Conservation (phyloP, 257 asterid genomes). For the Solanum megistacrolobum region DNA sequence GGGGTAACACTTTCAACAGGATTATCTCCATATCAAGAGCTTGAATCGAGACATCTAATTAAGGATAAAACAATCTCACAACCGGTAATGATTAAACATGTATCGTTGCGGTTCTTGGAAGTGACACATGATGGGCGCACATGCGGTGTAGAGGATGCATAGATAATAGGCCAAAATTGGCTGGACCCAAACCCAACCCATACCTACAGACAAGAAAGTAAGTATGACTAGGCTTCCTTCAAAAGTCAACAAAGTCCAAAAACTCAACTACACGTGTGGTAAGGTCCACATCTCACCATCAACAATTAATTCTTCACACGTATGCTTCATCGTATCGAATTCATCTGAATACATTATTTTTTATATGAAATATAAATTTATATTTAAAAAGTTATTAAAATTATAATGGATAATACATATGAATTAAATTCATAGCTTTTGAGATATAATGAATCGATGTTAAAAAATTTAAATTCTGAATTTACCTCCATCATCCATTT, state of each 20-base stretch:
- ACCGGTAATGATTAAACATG: background rate
- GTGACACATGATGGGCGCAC: background rate
- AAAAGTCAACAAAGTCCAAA: background rate
- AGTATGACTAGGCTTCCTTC: background rate
- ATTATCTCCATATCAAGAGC: background rate
- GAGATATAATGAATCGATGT: too few species aligned
- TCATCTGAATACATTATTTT: too few species aligned
- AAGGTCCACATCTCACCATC: slow-evolving; percentile 31
- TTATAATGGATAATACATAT: too few species aligned
- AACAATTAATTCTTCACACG: slow-evolving; percentile 27
- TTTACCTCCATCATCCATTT: background rate
- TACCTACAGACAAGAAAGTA: background rate
- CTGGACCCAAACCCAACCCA: background rate
- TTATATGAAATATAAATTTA: too few species aligned
- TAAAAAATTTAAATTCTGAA: too few species aligned
- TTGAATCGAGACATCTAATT: too few species aligned
- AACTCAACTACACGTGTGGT: slow-evolving; percentile 39
- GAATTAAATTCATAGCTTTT: too few species aligned
- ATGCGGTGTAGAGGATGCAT: background rate
- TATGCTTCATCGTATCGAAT: too few species aligned
- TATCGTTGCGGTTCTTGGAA: background rate
- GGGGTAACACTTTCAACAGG: accelerated
- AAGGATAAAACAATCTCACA: accelerated
- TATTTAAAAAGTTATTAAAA: too few species aligned
- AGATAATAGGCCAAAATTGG: background rate